phyloP scores from a whole-genome alignment of 352 stramenopile genomes.

The Plasmopara muralis region DNA sequence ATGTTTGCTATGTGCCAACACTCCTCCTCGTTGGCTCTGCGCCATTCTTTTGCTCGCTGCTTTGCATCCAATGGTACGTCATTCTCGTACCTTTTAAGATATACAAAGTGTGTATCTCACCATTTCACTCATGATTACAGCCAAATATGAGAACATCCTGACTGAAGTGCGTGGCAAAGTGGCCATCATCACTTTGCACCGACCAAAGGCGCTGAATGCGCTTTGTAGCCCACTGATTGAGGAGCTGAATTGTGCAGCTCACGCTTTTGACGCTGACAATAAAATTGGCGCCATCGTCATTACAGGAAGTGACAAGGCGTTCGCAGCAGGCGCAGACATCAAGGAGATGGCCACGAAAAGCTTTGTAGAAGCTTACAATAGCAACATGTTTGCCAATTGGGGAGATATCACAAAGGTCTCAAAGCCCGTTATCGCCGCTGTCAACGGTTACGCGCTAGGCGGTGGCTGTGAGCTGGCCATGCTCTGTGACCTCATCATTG shows the following conservation, averaged over 20 bases:
- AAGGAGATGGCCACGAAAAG: conserved; percentile 93
- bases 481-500: conserved; percentile 99
- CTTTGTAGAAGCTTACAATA: conserved; percentile 92
- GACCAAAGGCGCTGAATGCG: conserved; percentile 96
- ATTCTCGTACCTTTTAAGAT: background rate
- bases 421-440: conserved; percentile 94
- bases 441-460: conserved; percentile 97
- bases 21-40: conserved; percentile 12
- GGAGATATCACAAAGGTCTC: conserved; percentile 91
- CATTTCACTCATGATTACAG: conserved; percentile 17
- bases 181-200: conserved; percentile 93
- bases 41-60: conserved; percentile 29
- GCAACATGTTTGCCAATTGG: conserved; percentile 98
- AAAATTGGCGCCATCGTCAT: conserved; percentile 94
- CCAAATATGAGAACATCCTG: conserved; percentile 82
- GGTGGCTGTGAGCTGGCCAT: conserved; percentile 98
- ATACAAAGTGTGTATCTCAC: background rate
- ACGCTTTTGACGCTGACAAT: conserved; percentile 89
- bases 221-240: conserved; percentile 92
- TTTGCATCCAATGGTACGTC: conserved; percentile 50
- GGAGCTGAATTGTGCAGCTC: conserved; percentile 92
- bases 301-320: conserved; percentile 94
- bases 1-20: conserved; percentile 51
- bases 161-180: conserved; percentile 87
- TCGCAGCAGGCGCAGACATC: conserved; percentile 95